Percentiles rank a stretch among this genome's conserved stretches.
These are phyloP conservation scores for Paraglomus occultum DNA, from an alignment of 192 early-diverging fungal species.

Conservation along the genomic window DNA sequence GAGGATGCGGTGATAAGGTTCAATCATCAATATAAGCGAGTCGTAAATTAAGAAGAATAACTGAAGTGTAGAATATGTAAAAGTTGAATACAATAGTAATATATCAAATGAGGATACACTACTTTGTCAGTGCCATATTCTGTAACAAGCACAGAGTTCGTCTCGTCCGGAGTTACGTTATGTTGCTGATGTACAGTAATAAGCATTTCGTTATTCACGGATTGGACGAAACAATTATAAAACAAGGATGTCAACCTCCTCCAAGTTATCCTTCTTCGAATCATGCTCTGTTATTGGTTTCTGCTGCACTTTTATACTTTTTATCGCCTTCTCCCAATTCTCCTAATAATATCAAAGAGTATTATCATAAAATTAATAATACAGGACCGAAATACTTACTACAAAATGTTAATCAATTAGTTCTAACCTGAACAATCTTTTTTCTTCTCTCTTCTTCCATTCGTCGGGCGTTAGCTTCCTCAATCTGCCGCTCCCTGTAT, in stretches of 20 bases:
- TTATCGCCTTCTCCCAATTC: conserved; percentile 32
- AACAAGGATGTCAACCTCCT: neutral
- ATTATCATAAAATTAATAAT: neutral
- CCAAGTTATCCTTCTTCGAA: neutral
- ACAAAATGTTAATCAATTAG: neutral
- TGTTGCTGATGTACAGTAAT: neutral
- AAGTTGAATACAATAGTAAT: neutral
- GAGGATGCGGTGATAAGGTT: neutral
- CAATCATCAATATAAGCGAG: too few relatives aligned
- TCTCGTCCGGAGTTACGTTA: neutral
- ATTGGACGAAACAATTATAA: neutral
- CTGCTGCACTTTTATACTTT: conserved; percentile 25
- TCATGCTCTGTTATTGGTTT: neutral
- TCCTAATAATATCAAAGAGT: conserved; percentile 13
- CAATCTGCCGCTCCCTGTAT: conserved; percentile 24
- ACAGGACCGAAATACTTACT: too few relatives aligned
- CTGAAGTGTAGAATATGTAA: neutral
- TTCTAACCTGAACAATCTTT: conserved; percentile 30
- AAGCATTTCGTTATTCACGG: neutral
- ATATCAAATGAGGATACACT: conserved; percentile 28
- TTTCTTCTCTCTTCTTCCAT: conserved; percentile 27
- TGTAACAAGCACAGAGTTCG: neutral
- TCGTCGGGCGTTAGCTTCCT: conserved; percentile 27
- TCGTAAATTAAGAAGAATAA: conserved; percentile 1
- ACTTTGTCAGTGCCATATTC: conserved; percentile 31